These are phyloP conservation scores for Globisporangium canariense DNA, from an alignment of 352 stramenopile genomes.

Conservation along the genomic window DNA sequence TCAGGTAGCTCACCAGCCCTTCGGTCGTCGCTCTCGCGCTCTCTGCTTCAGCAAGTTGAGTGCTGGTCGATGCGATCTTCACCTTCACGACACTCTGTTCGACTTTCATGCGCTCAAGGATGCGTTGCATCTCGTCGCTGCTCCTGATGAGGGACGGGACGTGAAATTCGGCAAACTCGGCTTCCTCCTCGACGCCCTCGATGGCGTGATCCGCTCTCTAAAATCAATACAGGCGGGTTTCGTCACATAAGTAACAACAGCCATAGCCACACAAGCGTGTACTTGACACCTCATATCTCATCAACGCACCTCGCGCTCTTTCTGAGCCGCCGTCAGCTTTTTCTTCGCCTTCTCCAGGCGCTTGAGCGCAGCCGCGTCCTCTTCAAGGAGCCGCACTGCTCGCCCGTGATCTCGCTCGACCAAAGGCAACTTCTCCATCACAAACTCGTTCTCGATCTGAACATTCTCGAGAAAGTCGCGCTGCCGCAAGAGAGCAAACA, in stretches of 20 bases:
- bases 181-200: slow-evolving; percentile 74
- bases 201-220: slow-evolving; percentile 45
- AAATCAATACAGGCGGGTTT: neutral
- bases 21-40: slow-evolving; percentile 19
- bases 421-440: slow-evolving; percentile 54
- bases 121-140: slow-evolving; percentile 49
- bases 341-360: slow-evolving; percentile 28
- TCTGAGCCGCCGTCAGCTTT: slow-evolving; percentile 28
- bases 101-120: slow-evolving; percentile 33
- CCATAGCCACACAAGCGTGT: neutral
- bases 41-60: slow-evolving; percentile 20
- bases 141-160: slow-evolving; percentile 54
- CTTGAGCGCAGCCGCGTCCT: slow-evolving; percentile 34
- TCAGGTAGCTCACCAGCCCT: slow-evolving; percentile 34
- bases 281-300: neutral
- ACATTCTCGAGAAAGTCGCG: slow-evolving; percentile 47
- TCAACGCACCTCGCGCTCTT: slow-evolving; percentile 38
- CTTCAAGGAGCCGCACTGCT: slow-evolving; percentile 33
- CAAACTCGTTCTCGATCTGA: slow-evolving; percentile 37
- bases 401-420: slow-evolving; percentile 56
- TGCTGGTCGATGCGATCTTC: slow-evolving; percentile 16
- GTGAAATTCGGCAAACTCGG: slow-evolving; percentile 72
- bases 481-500: slow-evolving; percentile 17
- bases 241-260: too few species aligned
- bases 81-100: slow-evolving; percentile 26